phyloP scores from a whole-genome alignment of 306 rosid species.

The Inga laurina region DNA sequence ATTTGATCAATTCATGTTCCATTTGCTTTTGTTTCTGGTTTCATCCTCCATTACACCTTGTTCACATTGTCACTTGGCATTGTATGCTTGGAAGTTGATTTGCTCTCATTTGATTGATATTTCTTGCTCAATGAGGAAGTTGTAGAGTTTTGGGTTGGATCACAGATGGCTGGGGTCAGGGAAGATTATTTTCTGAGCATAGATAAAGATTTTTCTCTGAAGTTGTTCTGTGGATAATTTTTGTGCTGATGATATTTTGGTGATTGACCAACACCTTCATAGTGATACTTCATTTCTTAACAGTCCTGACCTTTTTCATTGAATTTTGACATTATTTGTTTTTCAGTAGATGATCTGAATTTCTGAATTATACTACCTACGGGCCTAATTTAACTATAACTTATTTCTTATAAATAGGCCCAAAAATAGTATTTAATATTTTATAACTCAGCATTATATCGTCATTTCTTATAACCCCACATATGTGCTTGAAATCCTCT shows the following conservation, averaged over 20 bases:
- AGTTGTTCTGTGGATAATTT: not conserved
- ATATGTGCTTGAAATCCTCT: not conserved
- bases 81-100: conserved; percentile 11
- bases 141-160: not conserved
- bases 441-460: not conserved
- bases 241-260: not conserved
- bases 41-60: not conserved
- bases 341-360: not conserved
- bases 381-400: not conserved
- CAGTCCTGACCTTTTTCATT: not conserved
- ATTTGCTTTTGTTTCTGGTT: not conserved
- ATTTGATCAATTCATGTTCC: not conserved
- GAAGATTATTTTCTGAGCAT: not conserved
- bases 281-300: not conserved
- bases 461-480: not conserved
- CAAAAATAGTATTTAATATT: not conserved
- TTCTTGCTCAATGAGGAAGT: not conserved
- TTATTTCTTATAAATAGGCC: not conserved
- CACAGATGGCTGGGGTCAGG: not conserved
- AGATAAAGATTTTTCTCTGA: not conserved
- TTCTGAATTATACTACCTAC: not conserved
- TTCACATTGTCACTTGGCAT: not conserved
- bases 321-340: not conserved
- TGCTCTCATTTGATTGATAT: conserved; percentile 16
- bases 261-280: not conserved